Evolutionary conservation across 2,329 filamentous ascomycete genomes (phyloP).

Genomic region (Aspergillus brunneoviolaceus): DNA sequence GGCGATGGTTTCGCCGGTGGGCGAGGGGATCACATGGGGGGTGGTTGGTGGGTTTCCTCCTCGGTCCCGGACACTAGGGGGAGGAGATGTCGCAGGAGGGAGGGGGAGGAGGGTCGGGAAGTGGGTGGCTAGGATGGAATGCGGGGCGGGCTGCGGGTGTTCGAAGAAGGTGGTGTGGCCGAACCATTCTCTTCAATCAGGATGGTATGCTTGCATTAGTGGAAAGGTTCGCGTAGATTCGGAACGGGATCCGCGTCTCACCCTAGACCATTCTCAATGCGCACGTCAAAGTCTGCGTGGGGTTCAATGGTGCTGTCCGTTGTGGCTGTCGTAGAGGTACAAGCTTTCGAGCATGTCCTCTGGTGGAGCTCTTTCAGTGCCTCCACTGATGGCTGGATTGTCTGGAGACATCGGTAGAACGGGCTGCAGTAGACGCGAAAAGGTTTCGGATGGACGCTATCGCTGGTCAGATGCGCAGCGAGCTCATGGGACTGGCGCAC

Average conservation of each 20-base stretch:
- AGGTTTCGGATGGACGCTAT: constrained; percentile 39
- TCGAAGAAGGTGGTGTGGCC: constrained; percentile 75
- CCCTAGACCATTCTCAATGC: constrained; percentile 55
- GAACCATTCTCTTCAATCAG: constrained; percentile 74
- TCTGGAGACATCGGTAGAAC: constrained; percentile 86
- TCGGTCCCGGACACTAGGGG: background rate
- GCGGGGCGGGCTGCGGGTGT: constrained; percentile 74
- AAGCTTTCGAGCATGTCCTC: background rate
- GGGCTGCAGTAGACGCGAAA: constrained; percentile 73
- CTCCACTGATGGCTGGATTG: constrained; percentile 64
- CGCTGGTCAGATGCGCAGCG: constrained; percentile 45
- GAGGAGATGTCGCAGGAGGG: constrained; percentile 38
- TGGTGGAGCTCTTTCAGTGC: constrained; percentile 32
- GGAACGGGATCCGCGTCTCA: too few species aligned
- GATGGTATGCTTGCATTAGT: background rate
- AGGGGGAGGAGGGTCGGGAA: constrained; percentile 52
- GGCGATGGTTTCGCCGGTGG: constrained; percentile 74
- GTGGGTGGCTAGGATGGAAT: constrained; percentile 61
- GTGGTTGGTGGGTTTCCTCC: constrained; percentile 18
- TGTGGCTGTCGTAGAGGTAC: constrained; percentile 22
- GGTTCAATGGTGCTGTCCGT: constrained; percentile 27
- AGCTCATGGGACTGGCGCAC: constrained; percentile 80
- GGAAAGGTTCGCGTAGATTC: too few species aligned
- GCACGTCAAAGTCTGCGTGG: constrained; percentile 40
- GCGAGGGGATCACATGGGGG: constrained; percentile 66